Conservation (phyloP, 2,329 filamentous ascomycete genomes). For the Penicillium sp. region DNA sequence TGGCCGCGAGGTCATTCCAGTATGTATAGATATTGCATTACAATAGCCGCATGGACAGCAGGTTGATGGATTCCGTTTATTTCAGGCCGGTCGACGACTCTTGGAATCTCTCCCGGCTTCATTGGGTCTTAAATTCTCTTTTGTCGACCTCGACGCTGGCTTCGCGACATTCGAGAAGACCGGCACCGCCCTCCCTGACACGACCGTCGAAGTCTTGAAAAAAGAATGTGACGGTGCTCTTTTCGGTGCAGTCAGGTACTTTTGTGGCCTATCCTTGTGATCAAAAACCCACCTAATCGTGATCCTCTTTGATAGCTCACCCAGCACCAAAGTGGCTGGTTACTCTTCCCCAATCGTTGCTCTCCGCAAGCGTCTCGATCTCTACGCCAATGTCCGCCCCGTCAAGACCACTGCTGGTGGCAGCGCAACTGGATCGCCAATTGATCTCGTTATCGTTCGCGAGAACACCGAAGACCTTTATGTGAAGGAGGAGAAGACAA, state of each 20-base stretch:
- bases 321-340: conserved; percentile 81
- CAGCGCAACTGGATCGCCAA: conserved; percentile 50
- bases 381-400: conserved; percentile 96
- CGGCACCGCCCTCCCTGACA: conserved; percentile 81
- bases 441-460: conserved; percentile 96
- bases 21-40: conserved; percentile 18
- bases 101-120: conserved; percentile 91
- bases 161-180: conserved; percentile 91
- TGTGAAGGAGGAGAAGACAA: conserved; percentile 92
- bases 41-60: conserved; percentile 13
- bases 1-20: conserved; percentile 95
- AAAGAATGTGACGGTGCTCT: conserved; percentile 92
- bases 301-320: conserved; percentile 56
- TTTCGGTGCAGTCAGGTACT: conserved; percentile 81
- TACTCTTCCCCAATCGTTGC: conserved; percentile 97
- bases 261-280: neutral
- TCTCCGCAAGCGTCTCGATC: conserved; percentile 86
- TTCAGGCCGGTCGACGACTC: conserved; percentile 71
- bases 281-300: neutral
- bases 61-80: conserved; percentile 10
- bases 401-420: conserved; percentile 71
- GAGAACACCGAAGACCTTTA: conserved; percentile 99
- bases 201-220: conserved; percentile 83
- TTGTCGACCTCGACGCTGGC: conserved; percentile 86
- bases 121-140: conserved; percentile 89